phyloP scores from a whole-genome alignment of 108 stramenopile genomes.

The Craspedostauros australis region DNA sequence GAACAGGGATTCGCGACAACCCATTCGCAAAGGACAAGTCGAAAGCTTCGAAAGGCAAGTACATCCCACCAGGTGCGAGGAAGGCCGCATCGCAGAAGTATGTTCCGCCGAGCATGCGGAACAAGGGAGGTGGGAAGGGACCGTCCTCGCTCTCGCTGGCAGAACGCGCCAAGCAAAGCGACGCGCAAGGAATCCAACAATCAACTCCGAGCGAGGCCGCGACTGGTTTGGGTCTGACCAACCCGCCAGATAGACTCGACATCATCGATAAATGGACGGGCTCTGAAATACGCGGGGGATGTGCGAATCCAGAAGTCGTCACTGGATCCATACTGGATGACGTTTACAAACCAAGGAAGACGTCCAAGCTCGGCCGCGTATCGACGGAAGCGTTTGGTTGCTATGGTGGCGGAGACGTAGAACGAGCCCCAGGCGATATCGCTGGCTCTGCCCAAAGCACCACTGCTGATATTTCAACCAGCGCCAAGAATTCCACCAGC shows the following conservation, averaged over 20 bases:
- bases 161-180: neutral
- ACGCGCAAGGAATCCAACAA: neutral
- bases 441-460: conserved; percentile 4
- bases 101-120: conserved; percentile 46
- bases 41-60: neutral
- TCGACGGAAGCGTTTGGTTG: conserved; percentile 23
- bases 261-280: neutral
- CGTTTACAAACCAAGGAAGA: conserved; percentile 45
- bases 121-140: conserved; percentile 9
- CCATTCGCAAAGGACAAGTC: neutral
- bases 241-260: conserved; percentile 6
- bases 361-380: conserved; percentile 38
- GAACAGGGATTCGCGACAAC: too few relatives aligned
- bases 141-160: neutral
- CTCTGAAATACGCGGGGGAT: conserved; percentile 53
- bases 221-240: neutral
- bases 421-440: neutral
- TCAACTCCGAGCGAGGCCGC: neutral
- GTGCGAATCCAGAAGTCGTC: conserved; percentile 64
- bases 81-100: conserved; percentile 13
- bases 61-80: conserved; percentile 5
- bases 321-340: conserved; percentile 56
- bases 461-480: too few relatives aligned
- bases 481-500: too few relatives aligned
- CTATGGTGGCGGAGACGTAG: conserved; percentile 14